Evolutionary conservation across 2,329 filamentous ascomycete genomes (phyloP).

Genomic region (Mycogone perniciosa): DNA sequence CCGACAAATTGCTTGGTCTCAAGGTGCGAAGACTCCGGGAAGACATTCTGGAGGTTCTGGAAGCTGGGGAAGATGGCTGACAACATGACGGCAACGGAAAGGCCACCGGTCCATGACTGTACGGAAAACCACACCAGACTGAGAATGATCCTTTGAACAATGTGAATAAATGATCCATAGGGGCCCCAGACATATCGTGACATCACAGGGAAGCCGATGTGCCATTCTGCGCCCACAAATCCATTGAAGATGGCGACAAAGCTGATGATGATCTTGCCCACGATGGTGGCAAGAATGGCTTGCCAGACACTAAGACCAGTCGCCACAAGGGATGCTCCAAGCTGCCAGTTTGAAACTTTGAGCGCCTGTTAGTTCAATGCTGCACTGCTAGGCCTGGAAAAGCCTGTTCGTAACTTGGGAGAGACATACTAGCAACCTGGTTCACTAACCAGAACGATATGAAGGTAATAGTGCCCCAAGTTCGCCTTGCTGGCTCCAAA

Average conservation of each 20-base stretch:
- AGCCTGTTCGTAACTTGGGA: background rate
- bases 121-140: slow-evolving; percentile 34
- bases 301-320: slow-evolving; percentile 42
- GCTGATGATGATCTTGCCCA: slow-evolving; percentile 21
- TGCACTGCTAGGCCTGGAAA: background rate
- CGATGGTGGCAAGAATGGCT: slow-evolving; percentile 27
- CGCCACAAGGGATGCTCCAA: slow-evolving; percentile 22
- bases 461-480: slow-evolving; percentile 5
- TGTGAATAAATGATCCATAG: slow-evolving; percentile 32
- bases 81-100: slow-evolving; percentile 17
- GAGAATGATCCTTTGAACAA: slow-evolving; percentile 35
- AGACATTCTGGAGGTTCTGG: slow-evolving; percentile 18
- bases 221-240: slow-evolving; percentile 11
- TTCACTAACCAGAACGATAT: slow-evolving; percentile 15
- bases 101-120: slow-evolving; percentile 26
- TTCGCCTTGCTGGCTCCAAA: slow-evolving; percentile 11
- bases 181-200: slow-evolving; percentile 35
- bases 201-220: slow-evolving; percentile 38
- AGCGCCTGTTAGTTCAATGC: background rate
- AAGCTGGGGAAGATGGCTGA: slow-evolving; percentile 23
- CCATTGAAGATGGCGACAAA: slow-evolving; percentile 10
- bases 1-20: slow-evolving; percentile 24
- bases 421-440: slow-evolving; percentile 7
- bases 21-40: slow-evolving; percentile 19
- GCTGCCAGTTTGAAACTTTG: background rate